Percentiles rank a stretch among this genome's conserved stretches.
phyloP scores from a whole-genome alignment of 768 basidiomycete species.

The Suillus subaureus region DNA sequence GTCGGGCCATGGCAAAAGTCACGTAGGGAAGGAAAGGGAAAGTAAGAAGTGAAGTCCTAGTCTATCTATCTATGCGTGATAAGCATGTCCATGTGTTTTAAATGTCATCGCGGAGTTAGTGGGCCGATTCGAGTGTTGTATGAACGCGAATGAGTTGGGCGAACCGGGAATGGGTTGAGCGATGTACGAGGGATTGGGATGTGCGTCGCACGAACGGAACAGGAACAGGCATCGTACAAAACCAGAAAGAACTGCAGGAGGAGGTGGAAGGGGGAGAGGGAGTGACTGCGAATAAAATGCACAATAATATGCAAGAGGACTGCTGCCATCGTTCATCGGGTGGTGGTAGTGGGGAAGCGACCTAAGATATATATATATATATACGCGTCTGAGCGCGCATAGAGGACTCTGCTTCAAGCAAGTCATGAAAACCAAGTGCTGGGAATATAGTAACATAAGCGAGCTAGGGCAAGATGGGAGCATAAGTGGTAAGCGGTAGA shows the following conservation, averaged over 20 bases:
- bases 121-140: background rate
- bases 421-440: background rate
- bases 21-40: background rate
- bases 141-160: background rate
- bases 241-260: background rate
- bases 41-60: too few relatives aligned
- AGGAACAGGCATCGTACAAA: too few relatives aligned
- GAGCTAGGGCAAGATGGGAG: background rate
- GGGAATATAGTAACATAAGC: background rate
- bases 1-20: background rate
- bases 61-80: background rate
- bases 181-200: background rate
- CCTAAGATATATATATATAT: background rate
- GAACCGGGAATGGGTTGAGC: background rate
- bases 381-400: background rate
- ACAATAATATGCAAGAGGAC: too few relatives aligned
- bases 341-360: background rate
- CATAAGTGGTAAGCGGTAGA: background rate
- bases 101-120: background rate
- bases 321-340: background rate
- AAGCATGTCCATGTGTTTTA: background rate
- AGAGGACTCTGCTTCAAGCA: background rate
- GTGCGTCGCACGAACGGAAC: background rate
- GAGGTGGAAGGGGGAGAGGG: background rate
- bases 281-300: background rate